Conservation (phyloP, 2,329 filamentous ascomycete genomes). For the Exserohilum rostratum region DNA sequence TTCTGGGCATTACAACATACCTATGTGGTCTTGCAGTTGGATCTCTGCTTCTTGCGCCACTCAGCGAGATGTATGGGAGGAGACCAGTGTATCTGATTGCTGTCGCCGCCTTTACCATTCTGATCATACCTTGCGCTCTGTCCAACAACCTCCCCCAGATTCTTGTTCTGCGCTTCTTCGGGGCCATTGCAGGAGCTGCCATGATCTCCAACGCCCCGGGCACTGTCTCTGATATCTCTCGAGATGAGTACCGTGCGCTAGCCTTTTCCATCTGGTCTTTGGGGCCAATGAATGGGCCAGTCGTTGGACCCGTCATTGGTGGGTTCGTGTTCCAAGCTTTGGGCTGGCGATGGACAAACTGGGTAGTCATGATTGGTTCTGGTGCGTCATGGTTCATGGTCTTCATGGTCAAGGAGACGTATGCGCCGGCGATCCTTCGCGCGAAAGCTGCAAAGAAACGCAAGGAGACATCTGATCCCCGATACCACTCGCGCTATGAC, state of each 20-base stretch:
- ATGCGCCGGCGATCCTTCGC: constrained; percentile 72
- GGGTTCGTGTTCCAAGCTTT: constrained; percentile 79
- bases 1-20: constrained; percentile 79
- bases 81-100: constrained; percentile 71
- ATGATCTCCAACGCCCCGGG: constrained; percentile 86
- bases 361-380: constrained; percentile 68
- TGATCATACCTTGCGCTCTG: constrained; percentile 75
- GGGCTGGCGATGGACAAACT: constrained; percentile 89
- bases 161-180: constrained; percentile 76
- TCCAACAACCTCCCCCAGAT: constrained; percentile 71
- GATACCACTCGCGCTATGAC: constrained; percentile 83
- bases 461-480: constrained; percentile 73
- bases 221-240: constrained; percentile 81
- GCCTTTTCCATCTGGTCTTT: constrained; percentile 84
- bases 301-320: constrained; percentile 72
- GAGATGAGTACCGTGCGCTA: constrained; percentile 79
- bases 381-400: constrained; percentile 67
- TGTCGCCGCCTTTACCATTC: constrained; percentile 67
- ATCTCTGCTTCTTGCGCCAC: constrained; percentile 73
- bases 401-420: constrained; percentile 75
- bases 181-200: constrained; percentile 74
- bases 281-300: constrained; percentile 76
- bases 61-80: constrained; percentile 73
- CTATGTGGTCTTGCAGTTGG: constrained; percentile 75
- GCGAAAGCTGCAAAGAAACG: constrained; percentile 73